These are phyloP conservation scores for Tubosaeta brunneosetosa DNA, from an alignment of 768 basidiomycete genomes.

Conservation along the genomic window DNA sequence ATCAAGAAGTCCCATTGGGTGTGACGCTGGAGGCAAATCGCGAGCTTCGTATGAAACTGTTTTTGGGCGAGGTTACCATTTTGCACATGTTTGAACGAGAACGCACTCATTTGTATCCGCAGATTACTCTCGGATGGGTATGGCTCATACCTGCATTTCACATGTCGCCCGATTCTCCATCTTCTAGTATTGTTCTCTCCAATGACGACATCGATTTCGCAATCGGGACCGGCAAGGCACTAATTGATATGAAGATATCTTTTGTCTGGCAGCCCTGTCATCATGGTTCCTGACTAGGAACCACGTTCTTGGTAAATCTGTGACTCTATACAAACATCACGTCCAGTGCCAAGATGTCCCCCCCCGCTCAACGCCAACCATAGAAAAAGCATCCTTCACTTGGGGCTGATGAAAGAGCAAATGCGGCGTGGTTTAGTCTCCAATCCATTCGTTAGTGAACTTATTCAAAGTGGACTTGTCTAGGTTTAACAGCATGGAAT, in stretches of 20 bases:
- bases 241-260: constrained; percentile 63
- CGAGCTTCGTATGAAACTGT: constrained; percentile 68
- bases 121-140: constrained; percentile 79
- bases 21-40: constrained; percentile 60
- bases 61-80: constrained; percentile 59
- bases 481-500: neutral
- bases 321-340: neutral
- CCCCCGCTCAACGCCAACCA: neutral
- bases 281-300: neutral
- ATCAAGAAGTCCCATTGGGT: constrained; percentile 31
- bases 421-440: neutral
- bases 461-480: neutral
- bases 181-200: constrained; percentile 39
- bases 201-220: constrained; percentile 75
- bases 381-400: neutral
- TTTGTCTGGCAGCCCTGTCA: constrained; percentile 43
- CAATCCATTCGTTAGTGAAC: neutral
- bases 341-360: neutral
- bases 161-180: constrained; percentile 48
- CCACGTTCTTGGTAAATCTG: neutral
- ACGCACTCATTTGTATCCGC: constrained; percentile 1
- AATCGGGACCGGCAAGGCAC: constrained; percentile 61
- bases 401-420: neutral
- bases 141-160: constrained; percentile 88
- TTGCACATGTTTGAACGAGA: neutral